Evolutionary conservation across 2,329 filamentous ascomycete species (phyloP).

Genomic region (Aspergillus oerlinghausenensis): DNA sequence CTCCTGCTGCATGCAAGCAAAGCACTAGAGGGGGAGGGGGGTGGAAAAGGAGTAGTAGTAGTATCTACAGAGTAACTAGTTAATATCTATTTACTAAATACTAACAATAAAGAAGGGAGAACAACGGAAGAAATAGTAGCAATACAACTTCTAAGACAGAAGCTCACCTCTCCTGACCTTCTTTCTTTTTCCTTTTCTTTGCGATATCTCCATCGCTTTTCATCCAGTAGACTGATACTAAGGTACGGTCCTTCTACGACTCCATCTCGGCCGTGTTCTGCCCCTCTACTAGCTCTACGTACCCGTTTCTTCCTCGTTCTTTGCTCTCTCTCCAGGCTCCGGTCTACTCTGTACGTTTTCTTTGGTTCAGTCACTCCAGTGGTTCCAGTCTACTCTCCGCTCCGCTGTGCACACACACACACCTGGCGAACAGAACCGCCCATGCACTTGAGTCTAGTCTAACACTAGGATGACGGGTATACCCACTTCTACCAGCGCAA

Average conservation of each 20-base stretch:
- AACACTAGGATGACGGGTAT: background rate
- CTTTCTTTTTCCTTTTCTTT: background rate
- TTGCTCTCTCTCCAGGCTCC: background rate
- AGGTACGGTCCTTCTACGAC: background rate
- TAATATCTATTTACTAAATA: too few relatives aligned
- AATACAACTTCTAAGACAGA: background rate
- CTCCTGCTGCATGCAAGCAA: background rate
- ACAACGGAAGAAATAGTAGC: background rate
- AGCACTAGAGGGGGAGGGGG: background rate
- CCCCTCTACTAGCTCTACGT: background rate
- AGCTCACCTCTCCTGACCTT: background rate
- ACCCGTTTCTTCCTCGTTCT: background rate
- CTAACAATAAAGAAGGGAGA: background rate
- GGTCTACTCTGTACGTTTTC: background rate
- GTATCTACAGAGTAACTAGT: too few relatives aligned
- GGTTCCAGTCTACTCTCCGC: background rate
- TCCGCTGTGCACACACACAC: conserved; percentile 10
- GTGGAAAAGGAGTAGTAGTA: background rate
- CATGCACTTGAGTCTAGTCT: background rate
- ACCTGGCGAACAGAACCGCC: background rate
- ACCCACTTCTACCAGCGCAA: background rate
- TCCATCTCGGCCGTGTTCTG: background rate
- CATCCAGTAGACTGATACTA: background rate
- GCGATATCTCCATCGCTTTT: background rate
- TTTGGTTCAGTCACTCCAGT: background rate